Evolutionary conservation across 1,139 yeast genomes (phyloP).

Genomic region (Suhomyces guaymorum): DNA sequence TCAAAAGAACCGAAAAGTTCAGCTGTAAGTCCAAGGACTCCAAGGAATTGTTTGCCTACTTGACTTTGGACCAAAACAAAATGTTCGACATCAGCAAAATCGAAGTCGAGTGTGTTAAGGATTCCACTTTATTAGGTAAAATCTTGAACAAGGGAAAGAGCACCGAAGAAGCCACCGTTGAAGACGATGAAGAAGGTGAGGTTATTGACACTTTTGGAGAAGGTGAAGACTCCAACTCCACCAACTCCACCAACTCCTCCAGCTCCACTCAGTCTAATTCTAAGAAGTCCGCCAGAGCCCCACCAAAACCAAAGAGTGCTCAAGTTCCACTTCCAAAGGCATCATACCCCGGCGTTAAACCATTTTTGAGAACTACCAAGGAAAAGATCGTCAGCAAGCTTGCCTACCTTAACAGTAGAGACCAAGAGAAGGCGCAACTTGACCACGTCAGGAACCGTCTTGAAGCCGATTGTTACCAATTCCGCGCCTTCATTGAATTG

Average conservation of each 20-base stretch:
- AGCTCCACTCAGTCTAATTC: conserved; percentile 8
- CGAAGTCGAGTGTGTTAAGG: conserved; percentile 41
- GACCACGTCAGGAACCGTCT: conserved; percentile 55
- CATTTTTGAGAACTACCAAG: conserved; percentile 46
- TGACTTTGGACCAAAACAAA: conserved; percentile 51
- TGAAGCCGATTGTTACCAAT: conserved; percentile 59
- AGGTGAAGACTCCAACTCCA: conserved; percentile 16
- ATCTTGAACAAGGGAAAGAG: conserved; percentile 25
- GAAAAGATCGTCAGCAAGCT: conserved; percentile 30
- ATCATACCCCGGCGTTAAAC: conserved; percentile 42
- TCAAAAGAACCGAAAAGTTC: conserved; percentile 44
- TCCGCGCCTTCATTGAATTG: conserved; percentile 54
- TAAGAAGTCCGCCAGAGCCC: conserved; percentile 21
- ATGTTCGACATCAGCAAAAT: conserved; percentile 46
- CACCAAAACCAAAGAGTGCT: conserved; percentile 16
- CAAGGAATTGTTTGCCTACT: conserved; percentile 40
- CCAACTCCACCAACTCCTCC: conserved; percentile 21
- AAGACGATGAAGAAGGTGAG: too few relatives aligned
- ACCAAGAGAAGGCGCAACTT: conserved; percentile 45
- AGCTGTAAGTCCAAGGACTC: conserved; percentile 42
- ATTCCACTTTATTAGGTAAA: conserved; percentile 30
- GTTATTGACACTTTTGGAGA: too few relatives aligned
- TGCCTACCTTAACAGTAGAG: conserved; percentile 41
- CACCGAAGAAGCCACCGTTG: conserved; percentile 17
- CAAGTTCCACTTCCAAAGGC: conserved; percentile 31